Base-by-base conservation (phyloP, 2,329 filamentous ascomycete species). In the Ophiostoma triangulosporum region DNA sequence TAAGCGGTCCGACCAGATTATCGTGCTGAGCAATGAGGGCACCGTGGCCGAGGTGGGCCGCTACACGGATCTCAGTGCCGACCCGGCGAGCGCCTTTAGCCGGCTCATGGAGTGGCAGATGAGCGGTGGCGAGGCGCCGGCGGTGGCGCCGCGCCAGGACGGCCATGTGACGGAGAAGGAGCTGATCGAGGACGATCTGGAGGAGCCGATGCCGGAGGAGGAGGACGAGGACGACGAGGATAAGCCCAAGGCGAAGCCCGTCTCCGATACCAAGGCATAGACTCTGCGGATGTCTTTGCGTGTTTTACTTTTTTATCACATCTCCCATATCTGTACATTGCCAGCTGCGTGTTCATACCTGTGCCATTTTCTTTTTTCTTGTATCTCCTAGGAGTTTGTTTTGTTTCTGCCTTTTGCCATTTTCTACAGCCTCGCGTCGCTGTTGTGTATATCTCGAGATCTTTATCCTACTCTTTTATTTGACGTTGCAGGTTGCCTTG, bases 91-190 rank as follows among this genome's bases (percentile, higher is more conserved):
- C 51, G 88, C 90, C 2, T 98, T 98, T 64, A 91, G 83, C 62
- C 93, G 86, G 69, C 74, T 98, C 52, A 98, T 98, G 93, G 91
- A 97, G 69, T 97, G 90, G 90, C 93, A 98, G 70, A 86, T 97
- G 80, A 93, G 78, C 62, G 91, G 90, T 12, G 85, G 86, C 8
- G 88, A 95, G 54, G 63, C 73, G 8, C 66, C 73, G 0, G 66
- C 74, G 12, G 20, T 9, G 38, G 26, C 29, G 11, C 33, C 31
- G 36, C 54, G 31, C 69, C 71, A 32, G 64, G 60, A 61, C 3
- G 64, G 64, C 9, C 67, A 71, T 55, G 70, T 78, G 40, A 73
- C 72, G 0, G 75, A 79, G 62, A 66, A 62, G 4, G 76, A 80
- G 62, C 73, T 74, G 61, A 70, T 77, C 24, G 73, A 76, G 60